Base-by-base conservation (phyloP, 2,329 filamentous ascomycete species). In the Fusarium liriodendri region DNA sequence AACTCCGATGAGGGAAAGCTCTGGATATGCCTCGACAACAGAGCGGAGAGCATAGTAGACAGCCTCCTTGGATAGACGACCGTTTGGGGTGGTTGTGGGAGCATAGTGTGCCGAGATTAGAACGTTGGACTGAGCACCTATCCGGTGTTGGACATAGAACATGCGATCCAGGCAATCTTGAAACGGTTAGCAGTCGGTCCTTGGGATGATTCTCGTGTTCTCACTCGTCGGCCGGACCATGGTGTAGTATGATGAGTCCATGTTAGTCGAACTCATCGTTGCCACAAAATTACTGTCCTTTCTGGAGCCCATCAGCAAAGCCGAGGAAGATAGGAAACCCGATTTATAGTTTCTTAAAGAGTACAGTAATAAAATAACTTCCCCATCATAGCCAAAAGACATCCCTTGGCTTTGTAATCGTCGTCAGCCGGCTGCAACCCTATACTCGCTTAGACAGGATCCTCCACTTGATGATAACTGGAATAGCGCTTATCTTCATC, bases 101-200 rank as follows among this genome's bases (percentile, higher is more conserved):
- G 55, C 35, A 32, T 76, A 76, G 22, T 63, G 74, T 2, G 74
- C 74, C 1, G 74, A 75, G n/a, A 74, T 29, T 4, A 76, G n/a
- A 22, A 76, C 42, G 16, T 76, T 76, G 2, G 73, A 63, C 38
- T 71, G 71, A 2, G 59, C 70, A 11, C 74, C 74, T 14, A 76
- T 35, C 5, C 68, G 64, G 60, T 74, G 66, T n/a, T 75, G 59
- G 3, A 76, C 22, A 22, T 75, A 76, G 50, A 71, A 76, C 38
- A 70, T 74, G 37, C 66, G 73, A 9, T 76, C 71, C 10, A 76
- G 42, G n/a, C 55, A 62, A 33, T 64, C 71, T 73, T 4, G 18
- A 8, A 6, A 6, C 6, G 14, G 38, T 70, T 3, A 70, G 61
- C 13, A 54, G 14, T 18, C 10, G 4, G 37, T 35, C 3, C 1